Evolutionary conservation across 805 yeast genomes (phyloP), one percentile per base, ranked within the genome.

Genomic region (Zygotorulaspora florentina): DNA sequence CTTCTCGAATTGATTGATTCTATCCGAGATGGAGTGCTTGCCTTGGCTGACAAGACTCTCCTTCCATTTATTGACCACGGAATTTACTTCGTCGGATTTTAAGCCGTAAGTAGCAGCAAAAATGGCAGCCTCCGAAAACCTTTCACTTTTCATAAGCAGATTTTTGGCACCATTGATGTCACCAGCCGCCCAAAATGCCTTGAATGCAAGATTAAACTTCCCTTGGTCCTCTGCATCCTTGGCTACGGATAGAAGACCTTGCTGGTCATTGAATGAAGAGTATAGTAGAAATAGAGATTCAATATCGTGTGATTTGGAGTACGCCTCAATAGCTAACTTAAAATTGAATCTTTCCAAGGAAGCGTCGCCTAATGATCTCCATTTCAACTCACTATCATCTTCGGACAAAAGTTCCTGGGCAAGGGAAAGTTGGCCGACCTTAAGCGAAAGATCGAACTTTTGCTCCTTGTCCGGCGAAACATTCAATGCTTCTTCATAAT

Each of bases 341-440:
- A 88, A 75, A 54, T 90, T 81, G 87, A 95, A 93, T 50, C 77
- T 77, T 15, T 75, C 65, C 55, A 93, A 73, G 10, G 96, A 85
- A 49, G 82, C 74, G 70, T 93, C 98, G 54, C 98, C 99, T 39
- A 93, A 76, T 48, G 82, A 75, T 66, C 87, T 87, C 97, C 98
- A 93, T 68, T 87, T 90, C 52, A 81, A 76, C 43, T 82, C 83
- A 36, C 73, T 70, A 35, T 71, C 66, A 42, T 78, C 79, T 37
- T 70, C 69, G 17, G 70, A 63, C 7, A 88, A 83, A 57, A 85
- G 76, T 33, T 79, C 80, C 54, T 77, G 75, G 6, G 98, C 98
- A 53, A 83, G 75, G 2, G 69, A 64, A 51, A 93, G 78, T 59
- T 86, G 77, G 44, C 79, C 77, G n/a, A 89, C 80, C 45, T 83